These are phyloP conservation scores for Sugiyamaella americana DNA, from an alignment of 805 yeast genomes.

Conservation along the genomic window DNA sequence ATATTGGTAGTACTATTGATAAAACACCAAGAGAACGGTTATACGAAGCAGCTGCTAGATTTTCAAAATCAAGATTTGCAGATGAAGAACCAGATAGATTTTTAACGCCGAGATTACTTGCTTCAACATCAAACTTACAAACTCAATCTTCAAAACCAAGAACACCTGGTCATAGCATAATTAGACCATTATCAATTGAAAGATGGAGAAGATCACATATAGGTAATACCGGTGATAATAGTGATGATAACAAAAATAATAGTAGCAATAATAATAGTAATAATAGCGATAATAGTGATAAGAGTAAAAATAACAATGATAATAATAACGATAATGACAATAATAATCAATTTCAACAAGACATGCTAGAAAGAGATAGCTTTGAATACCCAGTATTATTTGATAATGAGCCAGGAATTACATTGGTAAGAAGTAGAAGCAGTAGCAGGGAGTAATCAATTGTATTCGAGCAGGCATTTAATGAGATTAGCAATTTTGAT, in stretches of 20 bases:
- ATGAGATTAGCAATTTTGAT: too few relatives aligned
- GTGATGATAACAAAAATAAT: too few relatives aligned
- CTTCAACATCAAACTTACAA: background rate
- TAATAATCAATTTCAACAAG: background rate
- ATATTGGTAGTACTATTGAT: slow-evolving; percentile 1
- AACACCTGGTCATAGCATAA: background rate
- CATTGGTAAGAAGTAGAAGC: background rate
- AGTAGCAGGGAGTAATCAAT: too few relatives aligned
- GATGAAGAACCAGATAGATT: background rate
- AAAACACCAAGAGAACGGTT: background rate
- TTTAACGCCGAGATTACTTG: background rate
- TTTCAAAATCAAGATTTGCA: background rate
- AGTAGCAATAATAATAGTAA: too few relatives aligned
- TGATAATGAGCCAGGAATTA: background rate
- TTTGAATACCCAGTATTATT: background rate
- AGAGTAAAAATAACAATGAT: too few relatives aligned
- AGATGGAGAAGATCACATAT: background rate
- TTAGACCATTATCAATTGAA: background rate
- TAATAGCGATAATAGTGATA: too few relatives aligned
- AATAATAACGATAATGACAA: too few relatives aligned
- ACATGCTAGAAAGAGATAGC: background rate
- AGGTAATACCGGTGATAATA: too few relatives aligned
- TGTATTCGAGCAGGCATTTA: too few relatives aligned
- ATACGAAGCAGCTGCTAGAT: background rate
- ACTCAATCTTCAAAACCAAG: background rate